A percentile compares a stretch with the other conserved stretches of the same genome.
Evolutionary conservation across 2,329 filamentous ascomycete species (phyloP).

Genomic region (Phialophora expanda): DNA sequence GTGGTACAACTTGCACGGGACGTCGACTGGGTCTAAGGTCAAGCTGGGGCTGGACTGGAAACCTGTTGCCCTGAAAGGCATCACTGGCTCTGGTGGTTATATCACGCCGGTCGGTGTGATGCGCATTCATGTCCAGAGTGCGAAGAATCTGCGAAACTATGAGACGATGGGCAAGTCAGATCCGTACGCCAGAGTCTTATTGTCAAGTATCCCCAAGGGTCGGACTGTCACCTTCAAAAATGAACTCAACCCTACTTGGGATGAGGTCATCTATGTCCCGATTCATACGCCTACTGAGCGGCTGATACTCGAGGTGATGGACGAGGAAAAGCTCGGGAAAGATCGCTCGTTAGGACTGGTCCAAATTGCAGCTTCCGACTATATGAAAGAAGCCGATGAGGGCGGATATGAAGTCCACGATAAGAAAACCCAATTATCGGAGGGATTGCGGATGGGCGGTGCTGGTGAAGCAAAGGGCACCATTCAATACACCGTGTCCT

Average conservation of each 20-base stretch:
- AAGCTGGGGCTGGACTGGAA: constrained; percentile 96
- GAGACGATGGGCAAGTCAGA: constrained; percentile 97
- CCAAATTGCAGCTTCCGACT: constrained; percentile 78
- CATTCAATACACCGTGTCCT: constrained; percentile 81
- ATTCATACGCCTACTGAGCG: constrained; percentile 84
- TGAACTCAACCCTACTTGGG: constrained; percentile 92
- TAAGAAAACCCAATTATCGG: constrained; percentile 69
- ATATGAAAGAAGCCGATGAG: constrained; percentile 72
- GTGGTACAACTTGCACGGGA: constrained; percentile 88
- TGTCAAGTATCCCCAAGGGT: constrained; percentile 88
- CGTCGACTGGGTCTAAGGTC: constrained; percentile 74
- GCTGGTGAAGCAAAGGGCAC: constrained; percentile 77
- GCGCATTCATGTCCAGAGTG: constrained; percentile 87
- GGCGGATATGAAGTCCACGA: constrained; percentile 84
- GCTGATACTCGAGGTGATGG: constrained; percentile 91
- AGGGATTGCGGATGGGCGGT: constrained; percentile 74
- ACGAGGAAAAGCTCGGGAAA: constrained; percentile 88
- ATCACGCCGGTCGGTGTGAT: constrained; percentile 93
- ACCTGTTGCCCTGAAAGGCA: constrained; percentile 82
- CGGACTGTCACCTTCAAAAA: constrained; percentile 96
- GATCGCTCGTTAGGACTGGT: constrained; percentile 84
- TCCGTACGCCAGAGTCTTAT: constrained; percentile 84
- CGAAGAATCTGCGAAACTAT: constrained; percentile 82
- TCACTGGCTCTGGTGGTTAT: constrained; percentile 83
- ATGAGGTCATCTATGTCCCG: constrained; percentile 93